These are phyloP conservation scores for Scopulariopsis brevicaulis DNA, from an alignment of 2,329 filamentous ascomycete genomes.

Conservation along the genomic window DNA sequence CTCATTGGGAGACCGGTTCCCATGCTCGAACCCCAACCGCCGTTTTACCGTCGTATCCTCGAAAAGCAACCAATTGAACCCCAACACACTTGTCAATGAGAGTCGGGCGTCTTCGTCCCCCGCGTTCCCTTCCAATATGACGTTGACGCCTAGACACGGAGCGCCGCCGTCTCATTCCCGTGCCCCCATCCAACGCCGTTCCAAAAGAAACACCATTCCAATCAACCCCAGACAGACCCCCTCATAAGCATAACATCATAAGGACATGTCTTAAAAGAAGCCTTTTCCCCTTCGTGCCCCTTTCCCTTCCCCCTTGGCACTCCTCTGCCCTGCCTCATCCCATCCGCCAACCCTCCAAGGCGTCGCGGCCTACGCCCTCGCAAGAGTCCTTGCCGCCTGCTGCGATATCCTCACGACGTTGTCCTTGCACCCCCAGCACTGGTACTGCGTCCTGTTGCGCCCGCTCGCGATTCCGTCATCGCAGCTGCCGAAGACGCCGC, in stretches of 20 bases:
- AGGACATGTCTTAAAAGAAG: not conserved
- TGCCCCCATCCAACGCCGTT: not conserved
- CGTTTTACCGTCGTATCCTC: not conserved
- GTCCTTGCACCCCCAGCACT: conserved; percentile 24
- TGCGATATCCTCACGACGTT: conserved; percentile 10
- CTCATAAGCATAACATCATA: not conserved
- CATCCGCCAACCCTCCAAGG: too few relatives aligned
- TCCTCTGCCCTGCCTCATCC: not conserved
- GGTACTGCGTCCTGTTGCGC: conserved; percentile 16
- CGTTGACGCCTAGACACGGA: not conserved
- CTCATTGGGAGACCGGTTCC: not conserved
- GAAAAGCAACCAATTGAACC: not conserved
- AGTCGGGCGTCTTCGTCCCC: not conserved
- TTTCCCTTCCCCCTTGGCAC: not conserved
- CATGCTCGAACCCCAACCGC: not conserved
- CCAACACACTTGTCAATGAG: not conserved
- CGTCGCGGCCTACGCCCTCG: not conserved
- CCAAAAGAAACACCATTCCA: not conserved
- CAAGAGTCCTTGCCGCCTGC: conserved; percentile 4
- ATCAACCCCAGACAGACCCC: not conserved
- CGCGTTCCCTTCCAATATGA: not conserved
- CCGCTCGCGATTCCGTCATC: conserved; percentile 17
- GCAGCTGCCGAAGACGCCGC: conserved; percentile 23
- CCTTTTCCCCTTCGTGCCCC: not conserved
- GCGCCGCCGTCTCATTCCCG: not conserved